Percentiles rank a stretch among this genome's conserved stretches.
Evolutionary conservation across 768 basidiomycete genomes (phyloP).

Genomic region (Pisolithus albus): DNA sequence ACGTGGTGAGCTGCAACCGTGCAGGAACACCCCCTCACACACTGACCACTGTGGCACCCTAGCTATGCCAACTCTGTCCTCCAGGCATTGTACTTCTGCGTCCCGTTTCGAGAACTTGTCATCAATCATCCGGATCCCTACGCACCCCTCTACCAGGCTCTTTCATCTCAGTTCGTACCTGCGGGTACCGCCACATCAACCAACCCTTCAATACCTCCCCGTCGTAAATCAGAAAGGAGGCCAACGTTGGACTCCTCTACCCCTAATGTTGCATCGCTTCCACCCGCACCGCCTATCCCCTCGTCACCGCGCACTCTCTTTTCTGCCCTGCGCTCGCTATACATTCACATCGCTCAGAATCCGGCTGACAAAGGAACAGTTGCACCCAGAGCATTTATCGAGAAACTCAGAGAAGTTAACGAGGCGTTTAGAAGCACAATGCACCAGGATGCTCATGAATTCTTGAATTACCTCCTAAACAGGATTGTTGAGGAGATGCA

Average conservation of each 20-base stretch:
- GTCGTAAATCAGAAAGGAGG: slow-evolving; percentile 56
- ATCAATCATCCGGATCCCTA: slow-evolving; percentile 58
- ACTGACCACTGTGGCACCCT: slow-evolving; percentile 16
- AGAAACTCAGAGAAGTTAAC: slow-evolving; percentile 89
- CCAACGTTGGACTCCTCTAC: slow-evolving; percentile 30
- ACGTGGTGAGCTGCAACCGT: slow-evolving; percentile 60
- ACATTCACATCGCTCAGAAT: slow-evolving; percentile 72
- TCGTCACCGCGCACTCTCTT: slow-evolving; percentile 70
- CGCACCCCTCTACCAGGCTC: slow-evolving; percentile 29
- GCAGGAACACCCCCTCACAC: slow-evolving; percentile 1
- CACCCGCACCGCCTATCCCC: slow-evolving; percentile 42
- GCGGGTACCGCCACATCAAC: slow-evolving; percentile 18
- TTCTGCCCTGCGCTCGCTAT: slow-evolving; percentile 90
- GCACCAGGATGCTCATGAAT: slow-evolving; percentile 99
- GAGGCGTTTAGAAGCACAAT: slow-evolving; percentile 84
- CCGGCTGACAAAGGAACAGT: slow-evolving; percentile 78
- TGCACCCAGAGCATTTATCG: slow-evolving; percentile 85
- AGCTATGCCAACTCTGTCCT: slow-evolving; percentile 99
- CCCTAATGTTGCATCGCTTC: slow-evolving; percentile 19
- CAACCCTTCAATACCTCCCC: slow-evolving; percentile 25
- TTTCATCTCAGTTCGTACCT: slow-evolving; percentile 17
- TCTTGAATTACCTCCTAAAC: slow-evolving; percentile 91
- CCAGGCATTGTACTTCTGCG: slow-evolving; percentile 93
- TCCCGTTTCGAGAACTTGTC: slow-evolving; percentile 87
- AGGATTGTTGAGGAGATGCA: slow-evolving; percentile 91